Base-by-base conservation (phyloP, 169 alveolate genomes). In the Cryptosporidium canis region DNA sequence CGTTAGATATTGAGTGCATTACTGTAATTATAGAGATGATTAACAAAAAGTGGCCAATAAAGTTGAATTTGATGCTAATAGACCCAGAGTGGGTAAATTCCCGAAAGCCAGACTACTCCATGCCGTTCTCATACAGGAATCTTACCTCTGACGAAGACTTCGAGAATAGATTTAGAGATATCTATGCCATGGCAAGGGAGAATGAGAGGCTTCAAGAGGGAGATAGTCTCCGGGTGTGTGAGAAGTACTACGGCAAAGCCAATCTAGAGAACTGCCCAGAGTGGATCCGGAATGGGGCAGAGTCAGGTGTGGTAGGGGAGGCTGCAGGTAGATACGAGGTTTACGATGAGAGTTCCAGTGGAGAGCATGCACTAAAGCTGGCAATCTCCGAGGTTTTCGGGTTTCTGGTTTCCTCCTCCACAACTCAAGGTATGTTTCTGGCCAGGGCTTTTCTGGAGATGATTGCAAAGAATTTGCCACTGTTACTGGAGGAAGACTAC, bases 321-420 rank as follows among this genome's bases (percentile, higher is more conserved):
- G 18, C 7, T 6, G 0, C 41, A 3, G 63, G 24, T 3, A 21
- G 24, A 27, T 51, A 51, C 24, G 63, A 35, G 44, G 31, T 29
- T 7, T 44, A 35, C 5, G 66, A 61, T 27, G 37, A 18, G 1
- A 24, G 39, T 58, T 77, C 87, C n/a, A 16, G n/a, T 11, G 87
- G 87, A 24, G 47, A 43, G 8, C 41, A 41, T 14, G 87, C 72
- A 12, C 6, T 77, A 35, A 77, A 77, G 51, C 31, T 77, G 64
- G 87, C 87, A 39, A 58, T 77, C 27, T 77, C 87, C 1, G 87
- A 77, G n/a, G 55, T 77, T 39, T 77, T 77, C 58, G 87, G 87
- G n/a, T 77, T 77, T 35, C 35, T 77, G 24, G 87, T 77, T 35
- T 77, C 87, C n/a, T 56, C 87, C 14, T 39, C 44, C 5, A 37